phyloP scores from a whole-genome alignment of 148 eudicot genomes.

The Spergularia marina region DNA sequence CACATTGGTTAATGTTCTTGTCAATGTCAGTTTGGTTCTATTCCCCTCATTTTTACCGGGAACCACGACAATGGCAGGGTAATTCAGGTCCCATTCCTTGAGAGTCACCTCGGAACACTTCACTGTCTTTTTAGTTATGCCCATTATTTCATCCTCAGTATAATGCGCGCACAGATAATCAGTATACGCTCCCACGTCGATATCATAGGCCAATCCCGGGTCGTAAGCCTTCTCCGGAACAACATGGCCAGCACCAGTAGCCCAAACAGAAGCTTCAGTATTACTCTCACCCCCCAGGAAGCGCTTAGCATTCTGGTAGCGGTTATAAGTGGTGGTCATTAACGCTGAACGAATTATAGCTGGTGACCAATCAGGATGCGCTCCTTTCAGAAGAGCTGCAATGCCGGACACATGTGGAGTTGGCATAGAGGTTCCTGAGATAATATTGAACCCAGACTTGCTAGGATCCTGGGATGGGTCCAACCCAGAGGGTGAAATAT shows the following conservation, averaged over 20 bases:
- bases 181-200: conserved; percentile 13
- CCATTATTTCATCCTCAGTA: conserved; percentile 8
- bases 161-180: conserved; percentile 20
- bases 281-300: conserved; percentile 1
- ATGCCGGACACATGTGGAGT: conserved; percentile 43
- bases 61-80: conserved; percentile 17
- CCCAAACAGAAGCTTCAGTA: conserved; percentile 2
- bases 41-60: neutral
- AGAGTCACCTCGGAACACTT: conserved; percentile 1
- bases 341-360: conserved; percentile 38
- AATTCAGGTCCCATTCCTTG: conserved; percentile 21
- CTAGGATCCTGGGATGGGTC: conserved; percentile 12
- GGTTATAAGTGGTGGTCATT: conserved; percentile 45
- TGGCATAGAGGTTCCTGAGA: conserved; percentile 48
- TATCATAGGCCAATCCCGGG: conserved; percentile 29
- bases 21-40: neutral
- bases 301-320: conserved; percentile 20
- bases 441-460: conserved; percentile 27
- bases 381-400: conserved; percentile 35
- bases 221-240: conserved; percentile 25
- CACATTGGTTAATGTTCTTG: conserved; percentile 30
- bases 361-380: conserved; percentile 43
- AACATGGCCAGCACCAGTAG: conserved; percentile 30
- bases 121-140: neutral
- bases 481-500: conserved; percentile 20